phyloP scores from a whole-genome alignment of 2,329 filamentous ascomycete genomes.

The Aspergillus sergii region DNA sequence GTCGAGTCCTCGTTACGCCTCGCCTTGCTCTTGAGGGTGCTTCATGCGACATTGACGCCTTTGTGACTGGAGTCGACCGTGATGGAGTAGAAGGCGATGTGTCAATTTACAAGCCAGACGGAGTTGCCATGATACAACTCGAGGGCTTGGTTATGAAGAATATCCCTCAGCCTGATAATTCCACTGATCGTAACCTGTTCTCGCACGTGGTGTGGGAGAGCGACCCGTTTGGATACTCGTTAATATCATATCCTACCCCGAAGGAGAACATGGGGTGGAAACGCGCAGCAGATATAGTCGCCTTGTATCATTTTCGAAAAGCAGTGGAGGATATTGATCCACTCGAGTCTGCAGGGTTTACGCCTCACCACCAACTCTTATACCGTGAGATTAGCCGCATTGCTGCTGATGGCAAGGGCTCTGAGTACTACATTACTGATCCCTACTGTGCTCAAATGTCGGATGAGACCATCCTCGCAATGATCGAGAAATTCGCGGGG shows the following conservation, averaged over 20 bases:
- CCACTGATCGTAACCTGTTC: background rate
- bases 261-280: background rate
- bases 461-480: background rate
- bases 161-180: background rate
- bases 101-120: background rate
- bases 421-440: background rate
- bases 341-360: background rate
- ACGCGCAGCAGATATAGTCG: background rate
- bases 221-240: background rate
- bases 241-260: background rate
- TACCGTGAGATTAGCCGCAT: background rate
- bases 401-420: background rate
- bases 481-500: background rate
- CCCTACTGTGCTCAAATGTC: background rate
- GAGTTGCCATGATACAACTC: background rate
- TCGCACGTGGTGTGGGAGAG: conserved; percentile 1
- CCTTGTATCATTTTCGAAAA: background rate
- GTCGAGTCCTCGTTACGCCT: background rate
- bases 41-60: background rate
- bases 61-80: background rate
- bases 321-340: background rate
- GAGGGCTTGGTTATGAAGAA: conserved; percentile 4
- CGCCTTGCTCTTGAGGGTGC: background rate
- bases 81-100: background rate
- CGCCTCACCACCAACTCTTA: conserved; percentile 1